Evolutionary conservation across 1,139 yeast species (phyloP).

Genomic region (Hyphopichia pseudoburtonii): DNA sequence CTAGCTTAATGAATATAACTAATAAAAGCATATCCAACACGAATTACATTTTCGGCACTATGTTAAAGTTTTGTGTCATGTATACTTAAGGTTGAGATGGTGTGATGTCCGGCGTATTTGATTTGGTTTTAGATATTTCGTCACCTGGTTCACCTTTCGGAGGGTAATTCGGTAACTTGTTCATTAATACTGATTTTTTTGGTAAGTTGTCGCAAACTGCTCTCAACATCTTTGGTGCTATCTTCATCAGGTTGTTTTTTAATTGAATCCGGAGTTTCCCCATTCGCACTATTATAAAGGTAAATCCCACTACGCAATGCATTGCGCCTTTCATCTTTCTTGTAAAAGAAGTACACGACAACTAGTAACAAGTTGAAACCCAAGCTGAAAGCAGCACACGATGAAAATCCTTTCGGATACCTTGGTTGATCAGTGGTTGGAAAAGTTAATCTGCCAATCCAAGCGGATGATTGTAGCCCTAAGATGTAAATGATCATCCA

Average conservation of each 20-base stretch:
- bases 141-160: too few species aligned
- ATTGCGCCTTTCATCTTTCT: slow-evolving; percentile 47
- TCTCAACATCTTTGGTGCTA: neutral
- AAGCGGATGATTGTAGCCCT: slow-evolving; percentile 27
- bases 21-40: too few species aligned
- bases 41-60: too few species aligned
- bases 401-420: slow-evolving; percentile 46
- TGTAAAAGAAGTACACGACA: slow-evolving; percentile 48
- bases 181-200: neutral
- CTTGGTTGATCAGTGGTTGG: slow-evolving; percentile 54
- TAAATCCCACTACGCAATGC: slow-evolving; percentile 49
- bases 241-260: neutral
- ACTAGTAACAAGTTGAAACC: slow-evolving; percentile 11
- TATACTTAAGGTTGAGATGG: too few species aligned
- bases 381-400: slow-evolving; percentile 22
- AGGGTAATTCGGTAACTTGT: neutral
- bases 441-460: slow-evolving; percentile 24
- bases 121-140: too few species aligned
- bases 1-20: too few species aligned
- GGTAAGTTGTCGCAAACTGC: neutral
- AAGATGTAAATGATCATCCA: slow-evolving; percentile 25
- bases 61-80: too few species aligned
- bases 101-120: too few species aligned
- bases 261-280: slow-evolving; percentile 14
- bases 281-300: slow-evolving; percentile 32